These are phyloP conservation scores for Sporothrix globosa DNA, from an alignment of 2,329 filamentous ascomycete genomes.

Conservation along the genomic window DNA sequence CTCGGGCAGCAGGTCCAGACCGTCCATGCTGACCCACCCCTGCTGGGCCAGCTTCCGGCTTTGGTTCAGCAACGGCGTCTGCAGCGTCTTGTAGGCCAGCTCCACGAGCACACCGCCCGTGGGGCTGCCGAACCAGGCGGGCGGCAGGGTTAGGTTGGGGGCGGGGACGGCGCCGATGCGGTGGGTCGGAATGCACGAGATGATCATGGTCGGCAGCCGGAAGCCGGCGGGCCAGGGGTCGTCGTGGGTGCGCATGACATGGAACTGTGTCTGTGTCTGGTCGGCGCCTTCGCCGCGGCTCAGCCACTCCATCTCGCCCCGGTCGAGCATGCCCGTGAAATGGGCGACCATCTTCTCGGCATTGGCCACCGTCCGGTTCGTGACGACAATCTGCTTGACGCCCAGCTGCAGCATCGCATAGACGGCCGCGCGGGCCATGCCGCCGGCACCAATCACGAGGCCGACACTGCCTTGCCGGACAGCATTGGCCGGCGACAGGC, in stretches of 20 bases:
- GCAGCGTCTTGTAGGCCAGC: conserved; percentile 70
- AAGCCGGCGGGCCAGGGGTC: conserved; percentile 65
- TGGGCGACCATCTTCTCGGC: conserved; percentile 66
- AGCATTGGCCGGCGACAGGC: conserved; percentile 67
- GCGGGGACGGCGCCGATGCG: conserved; percentile 61
- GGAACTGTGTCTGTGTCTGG: conserved; percentile 39
- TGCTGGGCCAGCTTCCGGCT: conserved; percentile 58
- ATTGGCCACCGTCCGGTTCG: conserved; percentile 65
- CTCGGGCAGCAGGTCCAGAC: conserved; percentile 71
- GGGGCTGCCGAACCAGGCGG: conserved; percentile 68
- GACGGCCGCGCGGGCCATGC: conserved; percentile 73
- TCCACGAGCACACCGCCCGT: conserved; percentile 75
- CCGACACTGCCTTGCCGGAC: conserved; percentile 58
- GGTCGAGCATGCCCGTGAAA: conserved; percentile 59
- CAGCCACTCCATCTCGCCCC: conserved; percentile 42
- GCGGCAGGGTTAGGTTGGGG: conserved; percentile 69
- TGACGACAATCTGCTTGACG: conserved; percentile 71
- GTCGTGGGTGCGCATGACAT: conserved; percentile 59
- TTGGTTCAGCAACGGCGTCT: conserved; percentile 69
- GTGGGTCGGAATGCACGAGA: conserved; percentile 73
- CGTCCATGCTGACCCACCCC: conserved; percentile 72
- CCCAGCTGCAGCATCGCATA: conserved; percentile 74
- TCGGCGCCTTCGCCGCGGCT: conserved; percentile 20
- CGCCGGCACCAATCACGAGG: conserved; percentile 64
- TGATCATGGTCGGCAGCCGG: conserved; percentile 69